These are phyloP conservation scores for Steccherinum ochraceum DNA, from an alignment of 768 basidiomycete genomes.

Conservation along the genomic window DNA sequence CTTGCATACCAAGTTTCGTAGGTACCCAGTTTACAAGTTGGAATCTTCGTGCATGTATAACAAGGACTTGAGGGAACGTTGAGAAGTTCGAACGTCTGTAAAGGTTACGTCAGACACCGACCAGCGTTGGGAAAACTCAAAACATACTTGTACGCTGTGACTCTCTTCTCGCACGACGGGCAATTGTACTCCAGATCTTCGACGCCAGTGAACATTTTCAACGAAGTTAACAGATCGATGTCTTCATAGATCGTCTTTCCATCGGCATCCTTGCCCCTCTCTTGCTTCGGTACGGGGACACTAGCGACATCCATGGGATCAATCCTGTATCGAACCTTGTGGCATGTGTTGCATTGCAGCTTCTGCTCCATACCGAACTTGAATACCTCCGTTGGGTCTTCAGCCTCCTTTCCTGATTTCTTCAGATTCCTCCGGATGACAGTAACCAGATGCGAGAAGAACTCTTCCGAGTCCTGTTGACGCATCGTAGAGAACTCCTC, in stretches of 20 bases:
- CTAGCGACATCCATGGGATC: conserved; percentile 76
- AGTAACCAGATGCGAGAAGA: conserved; percentile 76
- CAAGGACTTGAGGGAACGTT: conserved; percentile 83
- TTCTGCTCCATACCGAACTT: conserved; percentile 82
- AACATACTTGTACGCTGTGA: conserved; percentile 67
- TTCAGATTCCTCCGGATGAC: conserved; percentile 62
- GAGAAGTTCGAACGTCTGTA: conserved; percentile 68
- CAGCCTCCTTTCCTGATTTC: conserved; percentile 35
- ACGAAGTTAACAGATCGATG: conserved; percentile 53
- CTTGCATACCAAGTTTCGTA: conserved; percentile 73
- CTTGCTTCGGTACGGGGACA: conserved; percentile 68
- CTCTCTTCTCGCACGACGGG: conserved; percentile 61
- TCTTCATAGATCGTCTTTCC: conserved; percentile 59
- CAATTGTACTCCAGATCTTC: conserved; percentile 81
- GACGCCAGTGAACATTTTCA: conserved; percentile 48
- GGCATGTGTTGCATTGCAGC: conserved; percentile 75
- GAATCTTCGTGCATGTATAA: conserved; percentile 91
- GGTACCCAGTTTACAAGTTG: conserved; percentile 97
- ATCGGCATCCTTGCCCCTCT: conserved; percentile 47
- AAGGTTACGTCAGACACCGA: not conserved
- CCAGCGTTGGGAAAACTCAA: not conserved
- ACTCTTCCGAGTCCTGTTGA: conserved; percentile 97
- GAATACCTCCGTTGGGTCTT: conserved; percentile 73
- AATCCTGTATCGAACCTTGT: conserved; percentile 73
- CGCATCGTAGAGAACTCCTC: conserved; percentile 93